phyloP scores from a whole-genome alignment of 345 rosid species.

The Lepidium africanum region DNA sequence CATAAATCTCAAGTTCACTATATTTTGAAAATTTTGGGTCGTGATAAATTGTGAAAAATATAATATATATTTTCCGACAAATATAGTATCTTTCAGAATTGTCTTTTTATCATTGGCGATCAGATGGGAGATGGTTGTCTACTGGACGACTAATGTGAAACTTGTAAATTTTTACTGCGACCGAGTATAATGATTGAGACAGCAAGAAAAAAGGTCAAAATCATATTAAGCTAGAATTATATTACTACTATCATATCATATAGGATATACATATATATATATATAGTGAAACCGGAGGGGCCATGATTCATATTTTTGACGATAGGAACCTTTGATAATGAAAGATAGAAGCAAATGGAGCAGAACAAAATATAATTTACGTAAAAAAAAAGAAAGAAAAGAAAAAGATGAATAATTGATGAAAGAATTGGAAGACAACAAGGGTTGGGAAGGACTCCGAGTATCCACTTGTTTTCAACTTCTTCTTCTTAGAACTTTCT shows the following conservation, averaged over 20 bases:
- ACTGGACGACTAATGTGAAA: background rate
- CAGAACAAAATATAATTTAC: conserved; percentile 47
- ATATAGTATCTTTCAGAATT: too few relatives aligned
- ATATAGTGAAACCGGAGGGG: conserved; percentile 2
- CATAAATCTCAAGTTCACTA: too few relatives aligned
- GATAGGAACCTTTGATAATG: conserved; percentile 45
- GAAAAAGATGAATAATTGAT: conserved; percentile 24
- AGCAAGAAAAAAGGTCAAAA: background rate
- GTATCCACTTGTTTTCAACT: conserved; percentile 61
- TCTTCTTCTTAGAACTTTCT: conserved; percentile 33
- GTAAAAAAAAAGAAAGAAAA: background rate
- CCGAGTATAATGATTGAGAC: background rate
- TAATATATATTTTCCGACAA: too few relatives aligned
- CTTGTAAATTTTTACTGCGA: background rate
- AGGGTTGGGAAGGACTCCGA: conserved; percentile 30
- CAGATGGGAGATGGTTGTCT: background rate
- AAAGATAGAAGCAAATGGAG: conserved; percentile 76
- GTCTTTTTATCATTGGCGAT: background rate
- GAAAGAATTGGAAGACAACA: conserved; percentile 40
- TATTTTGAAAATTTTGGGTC: too few relatives aligned
- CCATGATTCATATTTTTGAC: conserved; percentile 26
- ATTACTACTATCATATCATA: background rate
- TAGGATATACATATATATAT: background rate
- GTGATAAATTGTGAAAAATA: too few relatives aligned
- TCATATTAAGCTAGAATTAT: background rate